Evolutionary conservation across 495 filamentous ascomycete species (phyloP), one percentile per base, ranked within the genome.

Genomic region (Schizothecium vesticola): DNA sequence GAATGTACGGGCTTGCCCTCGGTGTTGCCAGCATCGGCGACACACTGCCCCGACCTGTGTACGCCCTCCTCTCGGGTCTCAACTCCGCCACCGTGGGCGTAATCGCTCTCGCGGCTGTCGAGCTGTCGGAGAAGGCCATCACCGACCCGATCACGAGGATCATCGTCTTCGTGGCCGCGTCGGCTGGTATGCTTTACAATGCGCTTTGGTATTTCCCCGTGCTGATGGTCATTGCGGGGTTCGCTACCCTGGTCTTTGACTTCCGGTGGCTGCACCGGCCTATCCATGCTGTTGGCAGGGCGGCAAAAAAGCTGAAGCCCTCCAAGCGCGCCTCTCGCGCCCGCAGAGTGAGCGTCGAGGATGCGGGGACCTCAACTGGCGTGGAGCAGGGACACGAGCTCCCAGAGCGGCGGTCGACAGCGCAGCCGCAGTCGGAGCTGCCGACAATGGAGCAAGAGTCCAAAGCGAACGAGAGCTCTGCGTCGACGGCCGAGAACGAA

Each of bases 121-220:
- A 92, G 74, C 83, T 95, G 0, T 85, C 90, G 0, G 80, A 88
- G 22, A 91, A 92, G 74, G 87, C 91, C 5, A 90, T 96, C 70
- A 92, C 86, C 0, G 92, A 96, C 70, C 83, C 81, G 61, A 51
- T 93, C 29, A 89, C 91, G 0, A 79, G 92, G 1, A 81, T 91
- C 13, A 70, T 94, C 1, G 87, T 96, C 1, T 87, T 92, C 65
- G 72, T 92, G n/a, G 86, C 86, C 19, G 92, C 81, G 23, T 80
- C 84, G 3, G 89, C 89, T 0, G 92, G 91, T 7, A 77, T 94
- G 75, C 83, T 90, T 56, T 93, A 94, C 69, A 92, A 86, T 65
- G 87, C 91, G 0, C 78, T 94, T 0, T 96, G 91, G 92, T 96
- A 93, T 72, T 94, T 93, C 69, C 92, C 92, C 0, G 74, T 91